A percentile compares a stretch with the other conserved stretches of the same genome.
Conservation (phyloP, 2,329 filamentous ascomycete genomes). For the Aspergillus costaricaensis region DNA sequence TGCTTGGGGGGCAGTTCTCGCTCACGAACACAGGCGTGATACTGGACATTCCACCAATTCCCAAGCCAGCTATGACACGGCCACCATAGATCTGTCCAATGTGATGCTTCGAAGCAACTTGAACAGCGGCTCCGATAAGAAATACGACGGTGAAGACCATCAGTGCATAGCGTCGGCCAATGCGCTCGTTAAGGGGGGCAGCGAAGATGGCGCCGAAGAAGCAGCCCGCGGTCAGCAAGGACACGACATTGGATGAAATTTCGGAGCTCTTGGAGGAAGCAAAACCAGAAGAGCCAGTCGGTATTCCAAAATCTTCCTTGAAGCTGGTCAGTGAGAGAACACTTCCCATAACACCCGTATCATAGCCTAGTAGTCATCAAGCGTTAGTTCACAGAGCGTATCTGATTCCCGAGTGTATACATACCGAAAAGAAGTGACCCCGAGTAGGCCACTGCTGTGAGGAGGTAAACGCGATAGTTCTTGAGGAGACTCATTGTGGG, state of each 20-base stretch:
- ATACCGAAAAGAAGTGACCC: slow-evolving; percentile 48
- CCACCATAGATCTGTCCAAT: slow-evolving; percentile 41
- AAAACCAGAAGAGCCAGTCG: slow-evolving; percentile 34
- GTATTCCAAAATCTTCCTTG: slow-evolving; percentile 45
- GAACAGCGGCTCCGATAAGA: slow-evolving; percentile 38
- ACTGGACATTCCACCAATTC: slow-evolving; percentile 42
- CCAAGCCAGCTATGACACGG: slow-evolving; percentile 40
- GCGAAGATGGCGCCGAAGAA: slow-evolving; percentile 43
- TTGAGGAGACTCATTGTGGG: slow-evolving; percentile 36
- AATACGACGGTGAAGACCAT: slow-evolving; percentile 39
- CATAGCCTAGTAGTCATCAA: slow-evolving; percentile 37
- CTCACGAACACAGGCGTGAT: slow-evolving; percentile 43
- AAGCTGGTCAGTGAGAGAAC: slow-evolving; percentile 44
- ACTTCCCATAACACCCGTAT: slow-evolving; percentile 46
- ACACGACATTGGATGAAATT: slow-evolving; percentile 43
- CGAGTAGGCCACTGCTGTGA: slow-evolving; percentile 47
- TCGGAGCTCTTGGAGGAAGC: slow-evolving; percentile 36
- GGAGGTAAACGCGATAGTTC: slow-evolving; percentile 49
- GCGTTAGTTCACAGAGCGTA: neutral
- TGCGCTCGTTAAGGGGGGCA: slow-evolving; percentile 37
- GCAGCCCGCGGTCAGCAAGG: slow-evolving; percentile 41
- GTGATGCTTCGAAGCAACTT: slow-evolving; percentile 33
- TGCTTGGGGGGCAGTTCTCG: slow-evolving; percentile 37
- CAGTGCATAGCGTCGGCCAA: slow-evolving; percentile 39
- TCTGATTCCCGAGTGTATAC: slow-evolving; percentile 5